These are phyloP conservation scores for Clonostachys byssicola DNA, from an alignment of 2,329 filamentous ascomycete species.

Conservation along the genomic window DNA sequence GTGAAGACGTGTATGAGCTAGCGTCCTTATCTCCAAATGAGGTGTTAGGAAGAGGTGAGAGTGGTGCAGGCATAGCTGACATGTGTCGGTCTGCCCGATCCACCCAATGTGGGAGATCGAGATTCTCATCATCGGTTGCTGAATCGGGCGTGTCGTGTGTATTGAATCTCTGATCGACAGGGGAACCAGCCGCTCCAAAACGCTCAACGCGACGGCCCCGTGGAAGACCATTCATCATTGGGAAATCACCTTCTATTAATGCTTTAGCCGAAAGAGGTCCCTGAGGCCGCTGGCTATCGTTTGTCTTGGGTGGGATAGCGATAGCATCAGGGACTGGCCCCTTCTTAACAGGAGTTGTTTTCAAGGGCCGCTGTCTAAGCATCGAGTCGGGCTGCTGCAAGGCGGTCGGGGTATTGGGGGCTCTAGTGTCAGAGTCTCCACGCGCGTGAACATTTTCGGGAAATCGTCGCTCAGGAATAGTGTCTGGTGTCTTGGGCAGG, in stretches of 20 bases:
- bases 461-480: no score
- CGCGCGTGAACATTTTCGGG: not conserved
- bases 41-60: constrained; percentile 15
- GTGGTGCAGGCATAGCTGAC: constrained; percentile 27
- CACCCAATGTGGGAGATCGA: constrained; percentile 18
- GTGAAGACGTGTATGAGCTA: constrained; percentile 5
- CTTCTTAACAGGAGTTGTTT: no score
- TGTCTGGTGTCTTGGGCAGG: no score
- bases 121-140: not conserved
- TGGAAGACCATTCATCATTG: constrained; percentile 24
- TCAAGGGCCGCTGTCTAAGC: no score
- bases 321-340: no score
- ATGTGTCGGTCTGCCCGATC: constrained; percentile 17
- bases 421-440: constrained; percentile 2
- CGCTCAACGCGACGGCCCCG: constrained; percentile 17
- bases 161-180: constrained; percentile 2
- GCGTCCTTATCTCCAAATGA: not conserved
- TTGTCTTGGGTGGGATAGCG: no score
- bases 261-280: constrained; percentile 13
- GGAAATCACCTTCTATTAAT: constrained; percentile 24
- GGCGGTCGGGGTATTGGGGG: constrained; percentile 2
- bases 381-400: constrained; percentile 1
- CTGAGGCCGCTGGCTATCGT: not conserved
- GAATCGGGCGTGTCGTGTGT: not conserved
- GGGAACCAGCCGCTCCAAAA: constrained; percentile 6